A percentile compares a stretch with the other conserved stretches of the same genome.
Evolutionary conservation across 108 stramenopile species (phyloP).

Genomic region (Conticribra guillardii): DNA sequence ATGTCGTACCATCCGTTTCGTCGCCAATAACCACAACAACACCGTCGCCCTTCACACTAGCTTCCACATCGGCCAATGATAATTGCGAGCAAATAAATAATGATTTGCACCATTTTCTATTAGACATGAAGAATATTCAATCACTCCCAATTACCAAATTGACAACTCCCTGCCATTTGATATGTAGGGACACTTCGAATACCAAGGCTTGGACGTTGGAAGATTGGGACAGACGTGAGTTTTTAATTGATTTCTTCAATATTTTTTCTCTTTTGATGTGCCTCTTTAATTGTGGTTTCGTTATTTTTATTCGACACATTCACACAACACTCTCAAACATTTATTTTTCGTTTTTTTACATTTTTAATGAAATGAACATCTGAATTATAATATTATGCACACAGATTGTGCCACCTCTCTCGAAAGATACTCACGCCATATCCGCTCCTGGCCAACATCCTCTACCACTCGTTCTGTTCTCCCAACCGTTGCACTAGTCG

Average conservation of each 20-base stretch:
- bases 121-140: not conserved
- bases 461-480: slow-evolving; percentile 36
- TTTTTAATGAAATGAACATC: not conserved
- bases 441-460: slow-evolving; percentile 27
- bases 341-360: too few species aligned
- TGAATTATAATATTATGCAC: not conserved
- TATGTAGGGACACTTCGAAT: not conserved
- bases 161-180: not conserved
- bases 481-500: slow-evolving; percentile 37
- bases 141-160: not conserved
- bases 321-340: too few species aligned
- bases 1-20: too few species aligned
- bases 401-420: not conserved
- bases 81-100: too few species aligned
- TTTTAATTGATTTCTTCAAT: too few species aligned
- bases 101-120: not conserved
- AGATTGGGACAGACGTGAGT: not conserved
- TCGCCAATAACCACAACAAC: too few species aligned
- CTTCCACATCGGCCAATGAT: too few species aligned
- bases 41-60: too few species aligned
- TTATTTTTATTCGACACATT: too few species aligned
- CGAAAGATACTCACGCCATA: slow-evolving; percentile 34
- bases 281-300: not conserved
- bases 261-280: not conserved
- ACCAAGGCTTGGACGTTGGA: not conserved